phyloP scores from a whole-genome alignment of 1,284 basidiomycete genomes.

The Takashimella koratensis region DNA sequence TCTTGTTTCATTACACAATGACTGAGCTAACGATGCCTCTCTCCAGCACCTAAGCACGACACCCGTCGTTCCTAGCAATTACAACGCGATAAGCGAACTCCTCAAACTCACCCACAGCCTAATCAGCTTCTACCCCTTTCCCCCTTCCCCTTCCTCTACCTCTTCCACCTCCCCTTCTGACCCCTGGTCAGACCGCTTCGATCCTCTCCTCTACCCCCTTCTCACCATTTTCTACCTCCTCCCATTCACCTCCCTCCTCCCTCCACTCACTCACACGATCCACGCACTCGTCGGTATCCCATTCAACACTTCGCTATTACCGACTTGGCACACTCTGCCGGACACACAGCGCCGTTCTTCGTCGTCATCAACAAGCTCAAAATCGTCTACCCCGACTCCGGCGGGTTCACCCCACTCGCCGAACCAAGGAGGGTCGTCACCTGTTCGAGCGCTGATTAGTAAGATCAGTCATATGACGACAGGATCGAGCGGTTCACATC shows the following conservation, averaged over 20 bases:
- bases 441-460: constrained; percentile 16
- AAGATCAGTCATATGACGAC: constrained; percentile 20
- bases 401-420: too few relatives aligned
- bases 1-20: not conserved
- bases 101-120: constrained; percentile 45
- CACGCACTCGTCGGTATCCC: constrained; percentile 41
- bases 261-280: constrained; percentile 37
- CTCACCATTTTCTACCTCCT: constrained; percentile 29
- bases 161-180: constrained; percentile 25
- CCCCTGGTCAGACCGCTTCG: constrained; percentile 33
- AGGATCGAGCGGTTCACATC: constrained; percentile 5
- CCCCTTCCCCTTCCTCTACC: constrained; percentile 15
- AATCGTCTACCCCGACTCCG: too few relatives aligned
- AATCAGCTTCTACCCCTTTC: constrained; percentile 33
- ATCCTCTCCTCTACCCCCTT: constrained; percentile 26
- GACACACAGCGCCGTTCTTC: not conserved
- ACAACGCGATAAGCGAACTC: constrained; percentile 37
- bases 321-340: constrained; percentile 34
- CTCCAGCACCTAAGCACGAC: constrained; percentile 19
- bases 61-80: constrained; percentile 17
- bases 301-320: constrained; percentile 22
- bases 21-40: not conserved
- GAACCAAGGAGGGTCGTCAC: too few relatives aligned
- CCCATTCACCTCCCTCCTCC: constrained; percentile 26
- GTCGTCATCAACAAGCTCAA: constrained; percentile 1